phyloP scores from a whole-genome alignment of 176 grass and related monocot species.

The Elymus sibiricus region DNA sequence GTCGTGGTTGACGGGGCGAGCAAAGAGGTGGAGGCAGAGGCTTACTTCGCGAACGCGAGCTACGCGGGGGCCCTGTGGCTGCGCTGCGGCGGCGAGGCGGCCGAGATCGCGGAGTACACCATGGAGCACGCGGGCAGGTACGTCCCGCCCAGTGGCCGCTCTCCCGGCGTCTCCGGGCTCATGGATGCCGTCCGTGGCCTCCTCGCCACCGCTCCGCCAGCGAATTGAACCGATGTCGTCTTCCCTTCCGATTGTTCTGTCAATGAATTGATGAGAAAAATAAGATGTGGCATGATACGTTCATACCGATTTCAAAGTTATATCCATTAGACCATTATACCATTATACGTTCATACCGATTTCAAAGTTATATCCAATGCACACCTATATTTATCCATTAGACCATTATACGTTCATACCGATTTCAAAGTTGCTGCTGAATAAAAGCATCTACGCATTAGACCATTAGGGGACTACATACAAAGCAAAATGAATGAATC shows the following conservation, averaged over 20 bases:
- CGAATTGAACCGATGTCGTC: not conserved
- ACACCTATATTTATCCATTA: no score
- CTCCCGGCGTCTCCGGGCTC: slow-evolving; percentile 29
- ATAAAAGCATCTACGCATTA: no score
- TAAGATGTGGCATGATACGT: not conserved
- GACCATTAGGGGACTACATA: no score
- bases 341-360: not conserved
- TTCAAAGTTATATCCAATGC: no score
- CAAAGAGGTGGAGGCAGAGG: slow-evolving; percentile 42
- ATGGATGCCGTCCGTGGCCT: slow-evolving; percentile 41
- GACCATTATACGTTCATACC: no score
- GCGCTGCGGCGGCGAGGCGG: slow-evolving; percentile 49
- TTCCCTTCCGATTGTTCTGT: not conserved
- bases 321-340: not conserved
- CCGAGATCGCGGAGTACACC: slow-evolving; percentile 50
- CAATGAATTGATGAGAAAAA: not conserved
- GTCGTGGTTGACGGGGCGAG: slow-evolving; percentile 12
- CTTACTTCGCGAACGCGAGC: slow-evolving; percentile 73
- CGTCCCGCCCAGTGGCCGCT: slow-evolving; percentile 38
- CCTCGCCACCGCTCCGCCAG: slow-evolving; percentile 18
- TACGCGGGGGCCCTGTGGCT: slow-evolving; percentile 68
- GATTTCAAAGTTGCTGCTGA: no score
- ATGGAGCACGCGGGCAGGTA: slow-evolving; percentile 49
- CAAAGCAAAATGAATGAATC: no score
- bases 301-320: not conserved